Evolutionary conservation across 2,329 filamentous ascomycete genomes (phyloP).

Genomic region (Neonectria faginata): DNA sequence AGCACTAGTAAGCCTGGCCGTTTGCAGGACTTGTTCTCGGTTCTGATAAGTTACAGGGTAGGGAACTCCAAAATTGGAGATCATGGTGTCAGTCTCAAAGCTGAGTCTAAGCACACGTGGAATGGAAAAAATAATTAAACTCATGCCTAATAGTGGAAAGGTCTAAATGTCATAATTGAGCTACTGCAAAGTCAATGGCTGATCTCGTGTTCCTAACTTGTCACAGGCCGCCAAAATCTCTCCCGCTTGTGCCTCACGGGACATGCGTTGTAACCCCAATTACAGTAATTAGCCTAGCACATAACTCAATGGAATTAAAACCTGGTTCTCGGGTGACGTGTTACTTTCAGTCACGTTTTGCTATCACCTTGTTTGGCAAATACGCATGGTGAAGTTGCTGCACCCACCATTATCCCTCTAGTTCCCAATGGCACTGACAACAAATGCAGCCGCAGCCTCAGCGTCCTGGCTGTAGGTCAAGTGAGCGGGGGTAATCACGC

Average conservation of each 20-base stretch:
- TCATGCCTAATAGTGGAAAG: not conserved
- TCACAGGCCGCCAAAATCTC: too few relatives aligned
- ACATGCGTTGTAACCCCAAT: not conserved
- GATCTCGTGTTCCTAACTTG: not conserved
- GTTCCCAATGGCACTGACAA: constrained; percentile 38
- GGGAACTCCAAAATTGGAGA: too few relatives aligned
- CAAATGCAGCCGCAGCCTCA: constrained; percentile 44
- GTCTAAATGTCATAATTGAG: not conserved
- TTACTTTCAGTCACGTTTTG: not conserved
- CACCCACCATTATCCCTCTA: constrained; percentile 4
- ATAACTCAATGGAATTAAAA: too few relatives aligned
- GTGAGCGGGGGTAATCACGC: constrained; percentile 44
- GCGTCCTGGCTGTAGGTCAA: constrained; percentile 48
- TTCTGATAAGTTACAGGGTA: not conserved
- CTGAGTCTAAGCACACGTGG: not conserved
- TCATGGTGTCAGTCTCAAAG: not conserved
- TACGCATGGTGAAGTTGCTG: not conserved
- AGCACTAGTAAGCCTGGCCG: not conserved
- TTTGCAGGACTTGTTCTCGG: too few relatives aligned
- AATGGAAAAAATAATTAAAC: too few relatives aligned
- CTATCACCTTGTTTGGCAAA: not conserved
- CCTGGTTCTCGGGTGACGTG: too few relatives aligned
- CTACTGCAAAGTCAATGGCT: not conserved
- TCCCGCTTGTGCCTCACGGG: too few relatives aligned
- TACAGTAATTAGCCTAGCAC: too few relatives aligned